phyloP scores from a whole-genome alignment of 768 basidiomycete species.

The Chalciporus piperatus region DNA sequence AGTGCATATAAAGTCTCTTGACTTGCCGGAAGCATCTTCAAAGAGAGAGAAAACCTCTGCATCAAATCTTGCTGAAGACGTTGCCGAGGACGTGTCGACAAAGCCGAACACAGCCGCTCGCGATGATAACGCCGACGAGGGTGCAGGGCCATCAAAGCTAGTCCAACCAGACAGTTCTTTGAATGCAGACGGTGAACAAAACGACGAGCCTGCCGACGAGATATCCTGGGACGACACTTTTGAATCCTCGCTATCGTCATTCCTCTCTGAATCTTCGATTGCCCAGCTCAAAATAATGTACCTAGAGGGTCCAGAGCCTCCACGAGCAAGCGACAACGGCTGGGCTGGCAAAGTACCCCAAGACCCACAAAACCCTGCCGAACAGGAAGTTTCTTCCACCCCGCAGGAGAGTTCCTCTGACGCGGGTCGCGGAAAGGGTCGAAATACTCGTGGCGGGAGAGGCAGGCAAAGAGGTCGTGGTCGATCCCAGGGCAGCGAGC shows the following conservation, averaged over 20 bases:
- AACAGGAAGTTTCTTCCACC: conserved; percentile 5
- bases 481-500: conserved; percentile 35
- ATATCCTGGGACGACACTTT: conserved; percentile 69
- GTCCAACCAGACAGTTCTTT: not conserved
- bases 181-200: not conserved
- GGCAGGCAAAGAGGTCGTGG: conserved; percentile 46
- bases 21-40: conserved; percentile 57
- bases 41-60: conserved; percentile 39
- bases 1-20: conserved; percentile 76
- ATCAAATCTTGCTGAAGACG: conserved; percentile 17
- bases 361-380: conserved; percentile 24
- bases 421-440: conserved; percentile 38
- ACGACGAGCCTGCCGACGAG: conserved; percentile 14
- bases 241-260: conserved; percentile 52
- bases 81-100: conserved; percentile 11
- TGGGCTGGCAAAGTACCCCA: conserved; percentile 57
- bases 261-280: conserved; percentile 62
- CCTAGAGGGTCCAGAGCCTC: conserved; percentile 79
- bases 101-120: conserved; percentile 12
- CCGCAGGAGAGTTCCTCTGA: conserved; percentile 19
- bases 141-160: conserved; percentile 6
- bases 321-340: conserved; percentile 68
- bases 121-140: not conserved
- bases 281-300: conserved; percentile 67
- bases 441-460: conserved; percentile 39